phyloP scores from a whole-genome alignment of 2,329 filamentous ascomycete genomes.

The Colletotrichum tofieldiae region DNA sequence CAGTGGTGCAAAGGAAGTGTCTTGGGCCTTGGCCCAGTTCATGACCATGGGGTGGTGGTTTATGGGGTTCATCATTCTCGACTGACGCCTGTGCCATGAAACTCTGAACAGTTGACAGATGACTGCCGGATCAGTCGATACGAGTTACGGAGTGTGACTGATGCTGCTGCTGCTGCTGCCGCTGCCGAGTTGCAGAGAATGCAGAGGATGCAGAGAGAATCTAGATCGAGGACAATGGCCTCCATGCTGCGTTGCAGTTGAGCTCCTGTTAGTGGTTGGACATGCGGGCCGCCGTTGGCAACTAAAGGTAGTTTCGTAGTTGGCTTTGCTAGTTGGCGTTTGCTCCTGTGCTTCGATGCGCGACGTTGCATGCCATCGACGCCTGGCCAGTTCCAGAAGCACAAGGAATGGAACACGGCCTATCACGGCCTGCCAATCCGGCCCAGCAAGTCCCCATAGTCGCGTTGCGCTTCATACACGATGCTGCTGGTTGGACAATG shows the following conservation, averaged over 20 bases:
- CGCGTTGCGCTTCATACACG: slow-evolving; percentile 16
- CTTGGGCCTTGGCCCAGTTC: slow-evolving; percentile 1
- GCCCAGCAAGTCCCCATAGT: not conserved
- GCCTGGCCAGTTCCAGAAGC: slow-evolving; percentile 38
- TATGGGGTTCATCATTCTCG: slow-evolving; percentile 31
- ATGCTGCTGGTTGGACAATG: slow-evolving; percentile 23
- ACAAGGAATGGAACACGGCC: slow-evolving; percentile 11
- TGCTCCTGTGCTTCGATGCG: slow-evolving; percentile 20
- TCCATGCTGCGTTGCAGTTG: not conserved
- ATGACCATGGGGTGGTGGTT: not conserved
- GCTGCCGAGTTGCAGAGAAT: slow-evolving; percentile 17
- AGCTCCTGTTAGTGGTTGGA: slow-evolving; percentile 1
- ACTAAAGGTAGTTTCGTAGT: not conserved
- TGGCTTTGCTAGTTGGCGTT: not conserved
- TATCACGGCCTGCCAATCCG: slow-evolving; percentile 17
- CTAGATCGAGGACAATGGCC: not conserved
- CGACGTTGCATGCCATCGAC: slow-evolving; percentile 18
- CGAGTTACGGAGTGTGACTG: not conserved
- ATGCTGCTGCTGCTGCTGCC: not conserved
- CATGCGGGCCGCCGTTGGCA: slow-evolving; percentile 5
- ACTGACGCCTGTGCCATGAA: slow-evolving; percentile 20
- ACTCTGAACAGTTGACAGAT: slow-evolving; percentile 9
- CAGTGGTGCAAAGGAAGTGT: not conserved
- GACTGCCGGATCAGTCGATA: slow-evolving; percentile 23
- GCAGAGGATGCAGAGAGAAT: slow-evolving; percentile 11